These are phyloP conservation scores for Thermomucor indicae-seudaticae DNA, from an alignment of 371 early-diverging fungal species.

Conservation along the genomic window DNA sequence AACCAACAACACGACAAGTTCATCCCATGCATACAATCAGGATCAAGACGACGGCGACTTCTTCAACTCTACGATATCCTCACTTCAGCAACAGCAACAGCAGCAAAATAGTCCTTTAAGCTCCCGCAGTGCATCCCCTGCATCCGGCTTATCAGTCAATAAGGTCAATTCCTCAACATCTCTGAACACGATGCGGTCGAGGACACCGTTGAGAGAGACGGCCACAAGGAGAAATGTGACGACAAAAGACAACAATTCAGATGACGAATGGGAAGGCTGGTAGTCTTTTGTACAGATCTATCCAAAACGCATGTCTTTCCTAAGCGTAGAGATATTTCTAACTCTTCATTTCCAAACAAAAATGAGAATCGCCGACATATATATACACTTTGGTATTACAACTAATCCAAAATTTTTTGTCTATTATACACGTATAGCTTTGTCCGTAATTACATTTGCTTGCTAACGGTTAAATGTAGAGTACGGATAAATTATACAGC, in stretches of 20 bases:
- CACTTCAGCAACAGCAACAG: slow-evolving; percentile 38
- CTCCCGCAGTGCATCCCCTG: slow-evolving; percentile 34
- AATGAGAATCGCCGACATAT: too few species aligned
- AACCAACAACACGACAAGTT: slow-evolving; percentile 11
- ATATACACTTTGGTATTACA: too few species aligned
- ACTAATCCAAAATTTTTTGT: too few species aligned
- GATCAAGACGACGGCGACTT: slow-evolving; percentile 35
- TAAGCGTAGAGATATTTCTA: too few species aligned
- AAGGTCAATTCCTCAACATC: slow-evolving; percentile 10
- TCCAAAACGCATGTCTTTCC: background rate
- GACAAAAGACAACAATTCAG: slow-evolving; percentile 42
- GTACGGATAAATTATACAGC: too few species aligned
- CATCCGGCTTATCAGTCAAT: slow-evolving; percentile 9
- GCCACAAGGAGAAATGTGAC: slow-evolving; percentile 17
- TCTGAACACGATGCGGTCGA: slow-evolving; percentile 25
- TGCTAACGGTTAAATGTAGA: too few species aligned
- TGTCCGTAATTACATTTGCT: too few species aligned
- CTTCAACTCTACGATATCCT: slow-evolving; percentile 38
- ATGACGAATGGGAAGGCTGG: slow-evolving; percentile 61
- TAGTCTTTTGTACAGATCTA: slow-evolving; percentile 17
- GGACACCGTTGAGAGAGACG: slow-evolving; percentile 32
- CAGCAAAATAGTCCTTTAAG: slow-evolving; percentile 22
- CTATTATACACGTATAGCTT: too few species aligned
- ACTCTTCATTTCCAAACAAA: too few species aligned
- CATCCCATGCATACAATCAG: slow-evolving; percentile 10